Conservation (phyloP, 1,284 basidiomycete species). For the Apiotrichum domesticum region DNA sequence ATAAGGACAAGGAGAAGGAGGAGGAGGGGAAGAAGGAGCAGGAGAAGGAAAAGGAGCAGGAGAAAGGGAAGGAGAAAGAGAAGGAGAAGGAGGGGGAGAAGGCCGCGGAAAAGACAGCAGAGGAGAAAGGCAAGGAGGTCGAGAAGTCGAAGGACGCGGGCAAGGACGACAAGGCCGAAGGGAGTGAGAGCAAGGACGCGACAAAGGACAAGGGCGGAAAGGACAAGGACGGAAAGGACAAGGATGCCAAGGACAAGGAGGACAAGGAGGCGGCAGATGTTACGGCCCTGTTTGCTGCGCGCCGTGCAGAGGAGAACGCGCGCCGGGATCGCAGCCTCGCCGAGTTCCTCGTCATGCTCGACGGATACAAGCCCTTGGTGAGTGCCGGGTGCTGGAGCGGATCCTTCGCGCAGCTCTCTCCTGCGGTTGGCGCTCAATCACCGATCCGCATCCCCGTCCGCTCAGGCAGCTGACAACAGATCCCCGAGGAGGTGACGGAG, state of each 20-base stretch:
- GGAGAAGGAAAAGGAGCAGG: background rate
- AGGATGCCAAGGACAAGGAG: background rate
- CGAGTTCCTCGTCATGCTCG: conserved; percentile 91
- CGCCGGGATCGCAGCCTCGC: conserved; percentile 75
- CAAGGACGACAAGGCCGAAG: background rate
- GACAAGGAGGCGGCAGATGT: conserved; percentile 10
- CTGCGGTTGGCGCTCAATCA: too few relatives aligned
- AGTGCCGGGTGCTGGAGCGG: conserved; percentile 29
- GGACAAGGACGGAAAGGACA: conserved; percentile 4
- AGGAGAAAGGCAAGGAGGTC: background rate
- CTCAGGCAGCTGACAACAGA: conserved; percentile 51
- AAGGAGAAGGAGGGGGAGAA: background rate
- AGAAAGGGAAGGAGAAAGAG: background rate
- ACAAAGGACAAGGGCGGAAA: background rate
- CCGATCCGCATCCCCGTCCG: too few relatives aligned
- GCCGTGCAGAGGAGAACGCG: conserved; percentile 64
- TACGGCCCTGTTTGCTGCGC: conserved; percentile 34
- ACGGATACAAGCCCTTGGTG: conserved; percentile 93
- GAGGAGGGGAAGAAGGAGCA: background rate
- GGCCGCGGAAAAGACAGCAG: background rate
- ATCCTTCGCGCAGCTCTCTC: too few relatives aligned
- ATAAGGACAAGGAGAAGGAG: background rate
- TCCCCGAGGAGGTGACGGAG: conserved; percentile 96
- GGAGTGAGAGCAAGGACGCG: background rate
- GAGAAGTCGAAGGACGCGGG: background rate